These are phyloP conservation scores for Venturia asperata DNA, from an alignment of 2,329 filamentous ascomycete species.

Conservation along the genomic window DNA sequence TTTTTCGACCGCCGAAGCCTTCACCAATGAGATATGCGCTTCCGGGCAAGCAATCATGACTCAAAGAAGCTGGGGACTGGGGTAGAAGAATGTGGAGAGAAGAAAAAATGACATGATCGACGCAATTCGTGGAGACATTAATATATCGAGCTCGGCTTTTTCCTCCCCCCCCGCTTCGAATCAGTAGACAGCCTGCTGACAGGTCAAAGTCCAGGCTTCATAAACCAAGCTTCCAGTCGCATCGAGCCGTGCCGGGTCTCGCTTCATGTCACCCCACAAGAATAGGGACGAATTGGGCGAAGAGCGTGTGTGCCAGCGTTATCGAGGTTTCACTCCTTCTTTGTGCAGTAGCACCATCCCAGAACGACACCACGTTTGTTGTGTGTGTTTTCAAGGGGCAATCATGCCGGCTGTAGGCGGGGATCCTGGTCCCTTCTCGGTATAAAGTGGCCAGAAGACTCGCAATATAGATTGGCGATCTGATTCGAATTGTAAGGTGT, in stretches of 20 bases:
- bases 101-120: background rate
- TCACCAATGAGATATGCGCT: background rate
- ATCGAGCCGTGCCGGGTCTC: no score
- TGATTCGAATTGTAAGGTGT: background rate
- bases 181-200: background rate
- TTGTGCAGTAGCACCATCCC: slow-evolving; percentile 3
- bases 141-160: background rate
- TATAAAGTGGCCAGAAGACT: background rate
- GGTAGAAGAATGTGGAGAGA: background rate
- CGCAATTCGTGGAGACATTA: background rate
- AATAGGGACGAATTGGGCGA: background rate
- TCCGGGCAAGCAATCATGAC: background rate
- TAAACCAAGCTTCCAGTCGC: background rate
- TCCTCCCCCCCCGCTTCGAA: background rate
- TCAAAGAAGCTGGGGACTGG: background rate
- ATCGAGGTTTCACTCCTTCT: background rate
- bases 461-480: background rate
- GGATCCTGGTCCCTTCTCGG: background rate
- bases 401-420: background rate
- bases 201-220: background rate
- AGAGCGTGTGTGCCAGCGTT: background rate
- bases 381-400: background rate
- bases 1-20: background rate
- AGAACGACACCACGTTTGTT: background rate
- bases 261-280: background rate